phyloP scores from a whole-genome alignment of 495 filamentous ascomycete genomes.

The Thermochaetoides thermophila region DNA sequence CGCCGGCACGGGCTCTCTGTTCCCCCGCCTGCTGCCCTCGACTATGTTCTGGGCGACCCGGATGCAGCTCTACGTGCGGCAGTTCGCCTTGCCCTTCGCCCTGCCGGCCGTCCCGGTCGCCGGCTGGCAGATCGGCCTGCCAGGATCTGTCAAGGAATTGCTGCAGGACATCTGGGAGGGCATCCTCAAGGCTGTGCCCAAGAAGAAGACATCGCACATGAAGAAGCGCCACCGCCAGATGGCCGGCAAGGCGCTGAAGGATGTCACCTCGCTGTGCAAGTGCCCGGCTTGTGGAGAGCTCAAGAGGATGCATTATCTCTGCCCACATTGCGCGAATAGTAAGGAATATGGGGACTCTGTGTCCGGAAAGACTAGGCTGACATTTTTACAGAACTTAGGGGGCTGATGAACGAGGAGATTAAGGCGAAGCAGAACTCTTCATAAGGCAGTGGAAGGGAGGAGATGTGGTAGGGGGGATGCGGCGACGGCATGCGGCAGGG shows the following conservation, averaged over 20 bases:
- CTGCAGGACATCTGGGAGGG: slow-evolving; percentile 79
- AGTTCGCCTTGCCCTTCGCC: slow-evolving; percentile 26
- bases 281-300: slow-evolving; percentile 77
- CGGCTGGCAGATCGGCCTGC: slow-evolving; percentile 40
- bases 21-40: slow-evolving; percentile 25
- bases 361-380: neutral
- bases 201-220: slow-evolving; percentile 97
- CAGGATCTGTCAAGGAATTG: slow-evolving; percentile 34
- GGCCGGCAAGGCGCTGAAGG: slow-evolving; percentile 86
- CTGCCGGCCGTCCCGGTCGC: slow-evolving; percentile 37
- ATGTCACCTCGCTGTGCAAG: slow-evolving; percentile 68
- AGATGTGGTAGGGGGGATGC: too few relatives aligned
- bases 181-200: slow-evolving; percentile 81
- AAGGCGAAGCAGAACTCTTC: slow-evolving; percentile 3
- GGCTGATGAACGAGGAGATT: slow-evolving; percentile 16
- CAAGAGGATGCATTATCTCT: slow-evolving; percentile 80
- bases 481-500: too few relatives aligned
- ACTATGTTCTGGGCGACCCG: slow-evolving; percentile 24
- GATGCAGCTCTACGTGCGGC: slow-evolving; percentile 24
- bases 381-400: slow-evolving; percentile 24
- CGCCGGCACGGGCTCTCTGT: slow-evolving; percentile 12
- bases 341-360: slow-evolving; percentile 7
- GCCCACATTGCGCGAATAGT: slow-evolving; percentile 52
- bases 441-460: neutral
- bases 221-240: slow-evolving; percentile 87